Evolutionary conservation across 225 moss, liverwort and hornwort species (phyloP).

Genomic region (Bryoerythrophyllum caledonicum): DNA sequence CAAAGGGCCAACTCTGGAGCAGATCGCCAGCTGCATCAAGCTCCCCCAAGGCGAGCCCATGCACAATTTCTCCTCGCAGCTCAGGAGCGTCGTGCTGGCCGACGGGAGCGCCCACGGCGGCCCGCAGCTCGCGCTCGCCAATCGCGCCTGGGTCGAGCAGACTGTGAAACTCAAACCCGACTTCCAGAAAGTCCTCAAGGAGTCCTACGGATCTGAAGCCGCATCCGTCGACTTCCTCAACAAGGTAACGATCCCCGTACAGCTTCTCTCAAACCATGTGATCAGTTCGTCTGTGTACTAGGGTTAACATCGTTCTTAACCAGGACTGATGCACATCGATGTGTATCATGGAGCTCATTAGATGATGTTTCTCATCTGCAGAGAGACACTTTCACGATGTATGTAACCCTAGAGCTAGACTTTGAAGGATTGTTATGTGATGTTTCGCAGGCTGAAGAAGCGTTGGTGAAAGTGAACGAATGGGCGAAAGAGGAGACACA

Average conservation of each 20-base stretch:
- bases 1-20: conserved; percentile 71
- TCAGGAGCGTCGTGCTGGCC: conserved; percentile 45
- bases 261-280: not conserved
- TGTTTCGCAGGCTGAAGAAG: conserved; percentile 62
- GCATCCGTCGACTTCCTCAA: conserved; percentile 45
- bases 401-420: not conserved
- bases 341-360: not conserved
- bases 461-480: conserved; percentile 63
- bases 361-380: not conserved
- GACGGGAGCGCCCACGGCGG: conserved; percentile 56
- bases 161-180: conserved; percentile 43
- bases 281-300: not conserved
- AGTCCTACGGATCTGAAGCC: conserved; percentile 54
- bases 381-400: not conserved
- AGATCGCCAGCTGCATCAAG: conserved; percentile 57
- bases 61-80: conserved; percentile 53
- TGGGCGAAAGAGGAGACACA: conserved; percentile 79
- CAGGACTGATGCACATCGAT: not conserved
- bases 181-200: conserved; percentile 54
- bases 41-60: conserved; percentile 56
- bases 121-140: conserved; percentile 50
- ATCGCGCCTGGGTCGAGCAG: conserved; percentile 61
- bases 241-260: conserved; percentile 35
- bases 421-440: not conserved
- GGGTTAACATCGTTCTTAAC: not conserved